Evolutionary conservation across 768 basidiomycete species (phyloP).

Genomic region (Dentipellis fragilis): DNA sequence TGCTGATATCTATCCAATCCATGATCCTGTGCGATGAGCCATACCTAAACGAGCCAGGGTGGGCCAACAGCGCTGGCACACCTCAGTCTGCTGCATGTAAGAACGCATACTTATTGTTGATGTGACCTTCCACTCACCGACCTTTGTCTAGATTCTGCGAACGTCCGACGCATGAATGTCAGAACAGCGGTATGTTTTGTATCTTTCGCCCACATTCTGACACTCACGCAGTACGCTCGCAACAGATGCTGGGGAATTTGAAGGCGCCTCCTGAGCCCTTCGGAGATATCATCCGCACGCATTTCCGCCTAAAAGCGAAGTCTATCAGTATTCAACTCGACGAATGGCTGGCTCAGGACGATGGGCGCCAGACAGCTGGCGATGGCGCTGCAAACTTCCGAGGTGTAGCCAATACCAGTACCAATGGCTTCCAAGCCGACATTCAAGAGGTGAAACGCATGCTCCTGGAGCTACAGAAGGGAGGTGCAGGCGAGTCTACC

Average conservation of each 20-base stretch:
- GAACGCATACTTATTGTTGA: constrained; percentile 15
- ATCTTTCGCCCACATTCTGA: not conserved
- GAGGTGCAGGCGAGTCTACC: not conserved
- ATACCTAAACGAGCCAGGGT: constrained; percentile 88
- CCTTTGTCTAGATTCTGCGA: constrained; percentile 62
- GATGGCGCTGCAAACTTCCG: constrained; percentile 42
- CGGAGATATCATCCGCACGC: constrained; percentile 77
- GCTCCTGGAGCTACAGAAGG: constrained; percentile 29
- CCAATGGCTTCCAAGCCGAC: constrained; percentile 58
- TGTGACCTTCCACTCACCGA: constrained; percentile 7
- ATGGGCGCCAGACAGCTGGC: constrained; percentile 45
- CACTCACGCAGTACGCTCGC: constrained; percentile 2
- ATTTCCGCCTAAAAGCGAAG: constrained; percentile 79
- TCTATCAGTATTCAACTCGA: constrained; percentile 66
- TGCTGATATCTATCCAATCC: constrained; percentile 90
- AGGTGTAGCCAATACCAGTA: constrained; percentile 32
- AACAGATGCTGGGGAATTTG: constrained; percentile 76
- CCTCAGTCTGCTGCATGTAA: constrained; percentile 70
- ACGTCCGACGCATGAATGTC: constrained; percentile 87
- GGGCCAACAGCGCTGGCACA: constrained; percentile 65
- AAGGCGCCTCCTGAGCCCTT: constrained; percentile 80
- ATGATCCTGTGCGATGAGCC: constrained; percentile 95
- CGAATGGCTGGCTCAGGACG: constrained; percentile 68
- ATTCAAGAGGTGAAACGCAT: constrained; percentile 60
- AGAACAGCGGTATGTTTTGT: constrained; percentile 59